These are phyloP conservation scores for Ceriops tagal DNA, from an alignment of 345 rosid species.

Conservation along the genomic window DNA sequence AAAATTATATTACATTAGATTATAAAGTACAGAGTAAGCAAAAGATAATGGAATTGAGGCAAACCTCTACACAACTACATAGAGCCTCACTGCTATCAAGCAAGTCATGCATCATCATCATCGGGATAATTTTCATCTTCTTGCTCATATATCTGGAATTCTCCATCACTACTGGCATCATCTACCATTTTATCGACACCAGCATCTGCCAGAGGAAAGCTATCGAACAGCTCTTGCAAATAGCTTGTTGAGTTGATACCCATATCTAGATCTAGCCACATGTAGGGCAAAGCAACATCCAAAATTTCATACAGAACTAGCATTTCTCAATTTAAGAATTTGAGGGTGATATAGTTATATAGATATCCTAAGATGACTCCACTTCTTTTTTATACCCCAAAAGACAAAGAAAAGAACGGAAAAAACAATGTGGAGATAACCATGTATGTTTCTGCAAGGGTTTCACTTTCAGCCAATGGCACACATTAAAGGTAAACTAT, in stretches of 20 bases:
- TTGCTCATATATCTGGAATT: conserved; percentile 78
- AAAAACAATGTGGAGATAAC: no score
- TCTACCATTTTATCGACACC: conserved; percentile 41
- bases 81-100: neutral
- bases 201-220: conserved; percentile 53
- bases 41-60: neutral
- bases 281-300: conserved; percentile 38
- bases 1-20: neutral
- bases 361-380: no score
- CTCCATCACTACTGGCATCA: conserved; percentile 58
- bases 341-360: neutral
- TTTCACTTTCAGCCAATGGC: no score
- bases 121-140: conserved; percentile 43
- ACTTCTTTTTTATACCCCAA: no score
- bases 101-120: conserved; percentile 14
- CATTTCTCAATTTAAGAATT: neutral
- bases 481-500: no score
- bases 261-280: conserved; percentile 42
- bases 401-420: no score
- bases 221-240: conserved; percentile 83
- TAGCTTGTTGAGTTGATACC: conserved; percentile 72
- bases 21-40: neutral
- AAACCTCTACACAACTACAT: neutral
- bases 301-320: neutral
- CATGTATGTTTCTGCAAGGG: no score